Base-by-base conservation (phyloP, 805 yeast genomes). In the Ogataea paradorogensis region DNA sequence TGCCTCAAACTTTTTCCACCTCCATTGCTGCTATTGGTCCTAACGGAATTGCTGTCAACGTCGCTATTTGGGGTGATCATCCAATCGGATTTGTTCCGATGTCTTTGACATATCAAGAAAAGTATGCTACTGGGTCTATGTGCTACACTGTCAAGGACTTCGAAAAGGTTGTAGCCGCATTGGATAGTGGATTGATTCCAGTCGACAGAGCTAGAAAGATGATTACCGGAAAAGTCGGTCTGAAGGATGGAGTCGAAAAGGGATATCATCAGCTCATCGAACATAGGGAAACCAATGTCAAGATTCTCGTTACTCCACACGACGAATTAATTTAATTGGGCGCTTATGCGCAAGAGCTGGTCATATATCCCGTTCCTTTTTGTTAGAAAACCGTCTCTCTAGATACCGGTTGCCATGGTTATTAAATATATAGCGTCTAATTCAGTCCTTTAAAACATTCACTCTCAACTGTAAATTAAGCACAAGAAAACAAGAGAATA, bases 61-160 rank as follows among this genome's bases (percentile, higher is more conserved):
- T 71, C 40, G 77, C 76, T 8, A 69, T 71, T 27, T 71, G 76
- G 76, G 71, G 73, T n/a, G 66, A 66, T 40, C 65, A 67, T 33
- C 62, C 67, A 1, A 69, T 71, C 26, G 63, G 63, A 5, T 67
- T 65, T 45, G 67, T 59, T 30, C 74, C 73, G 13, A 71, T 71
- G 76, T 68, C 67, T 40, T 47, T 69, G 33, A 70, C 75, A 2
- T 50, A 61, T 40, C 48, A 59, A n/a, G 76, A 71, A 48, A 71
- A 68, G 46, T 52, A 54, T 11, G 60, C 66, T 20, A 67, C 71
- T 14, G 77, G 77, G 4, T 68, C 74, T 1, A 61, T 71, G 43
- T 71, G 75, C 44, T 71, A 66, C 48, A 66, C 65, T 9, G 65
- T 64, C 16, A 55, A 54, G 26, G 77, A 71, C 51, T 71, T 71